Evolutionary conservation across 2,329 filamentous ascomycete genomes (phyloP).

Genomic region (Diaporthe citriasiana): DNA sequence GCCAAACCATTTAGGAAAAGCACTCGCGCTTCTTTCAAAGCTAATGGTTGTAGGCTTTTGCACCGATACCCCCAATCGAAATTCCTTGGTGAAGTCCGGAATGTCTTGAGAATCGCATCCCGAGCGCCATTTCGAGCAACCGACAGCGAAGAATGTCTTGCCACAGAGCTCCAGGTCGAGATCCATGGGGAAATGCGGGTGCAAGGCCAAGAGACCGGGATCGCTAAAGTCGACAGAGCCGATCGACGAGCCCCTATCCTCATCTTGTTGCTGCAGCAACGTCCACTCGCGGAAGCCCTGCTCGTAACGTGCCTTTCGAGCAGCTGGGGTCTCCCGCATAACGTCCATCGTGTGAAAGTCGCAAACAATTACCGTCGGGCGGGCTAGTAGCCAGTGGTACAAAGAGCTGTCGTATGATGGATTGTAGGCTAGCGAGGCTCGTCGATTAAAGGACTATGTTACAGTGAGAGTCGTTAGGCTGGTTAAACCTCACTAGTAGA

Average conservation of each 20-base stretch:
- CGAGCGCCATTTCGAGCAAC: slow-evolving; percentile 7
- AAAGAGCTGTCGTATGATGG: neutral
- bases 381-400: neutral
- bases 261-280: neutral
- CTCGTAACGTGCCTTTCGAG: slow-evolving; percentile 8
- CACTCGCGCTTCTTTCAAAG: neutral
- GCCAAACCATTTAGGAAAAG: neutral
- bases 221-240: neutral
- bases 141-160: neutral
- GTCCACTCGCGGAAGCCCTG: slow-evolving; percentile 4
- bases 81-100: slow-evolving; percentile 1
- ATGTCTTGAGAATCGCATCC: slow-evolving; percentile 1
- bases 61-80: neutral
- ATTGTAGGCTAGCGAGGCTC: neutral
- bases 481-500: neutral
- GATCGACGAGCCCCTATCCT: neutral
- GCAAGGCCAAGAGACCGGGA: neutral
- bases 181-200: neutral
- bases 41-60: neutral
- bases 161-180: neutral
- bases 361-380: neutral
- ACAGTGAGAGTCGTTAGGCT: neutral
- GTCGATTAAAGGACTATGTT: neutral
- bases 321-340: neutral
- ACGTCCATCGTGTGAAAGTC: neutral